Evolutionary conservation across 495 filamentous ascomycete species (phyloP).

Genomic region (Cercophora samala): DNA sequence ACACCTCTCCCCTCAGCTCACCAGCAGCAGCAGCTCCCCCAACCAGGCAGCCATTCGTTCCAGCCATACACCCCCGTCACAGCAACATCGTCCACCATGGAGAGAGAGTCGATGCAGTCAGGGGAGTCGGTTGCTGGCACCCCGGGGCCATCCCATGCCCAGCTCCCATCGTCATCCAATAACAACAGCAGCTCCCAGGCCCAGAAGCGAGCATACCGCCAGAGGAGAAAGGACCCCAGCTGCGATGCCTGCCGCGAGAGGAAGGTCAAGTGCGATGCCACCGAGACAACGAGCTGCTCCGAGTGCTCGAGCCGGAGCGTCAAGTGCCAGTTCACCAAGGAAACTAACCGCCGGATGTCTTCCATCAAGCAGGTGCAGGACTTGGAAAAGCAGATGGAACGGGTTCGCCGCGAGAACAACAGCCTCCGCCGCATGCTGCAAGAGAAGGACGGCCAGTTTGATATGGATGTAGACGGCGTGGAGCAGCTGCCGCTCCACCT

Average conservation of each 20-base stretch:
- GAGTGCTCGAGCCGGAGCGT: conserved; percentile 94
- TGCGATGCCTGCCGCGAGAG: conserved; percentile 96
- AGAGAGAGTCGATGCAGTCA: conserved; percentile 52
- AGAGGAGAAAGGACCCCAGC: conserved; percentile 92
- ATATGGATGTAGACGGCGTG: conserved; percentile 60
- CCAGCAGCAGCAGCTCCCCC: conserved; percentile 25
- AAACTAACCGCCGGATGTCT: conserved; percentile 97
- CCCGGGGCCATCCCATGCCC: conserved; percentile 45
- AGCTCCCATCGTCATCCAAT: conserved; percentile 34
- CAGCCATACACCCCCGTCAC: conserved; percentile 49
- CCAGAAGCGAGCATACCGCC: conserved; percentile 92
- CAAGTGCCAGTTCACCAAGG: conserved; percentile 98
- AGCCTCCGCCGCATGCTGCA: conserved; percentile 61
- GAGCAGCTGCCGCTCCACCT: conserved; percentile 61
- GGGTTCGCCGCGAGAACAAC: conserved; percentile 67
- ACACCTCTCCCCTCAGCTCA: conserved; percentile 38
- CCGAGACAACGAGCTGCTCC: conserved; percentile 90
- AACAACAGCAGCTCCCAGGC: conserved; percentile 42
- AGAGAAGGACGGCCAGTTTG: conserved; percentile 43
- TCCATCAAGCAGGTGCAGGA: conserved; percentile 99
- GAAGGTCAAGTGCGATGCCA: conserved; percentile 99
- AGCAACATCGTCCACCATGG: conserved; percentile 45
- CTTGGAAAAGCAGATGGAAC: conserved; percentile 83
- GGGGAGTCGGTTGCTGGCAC: conserved; percentile 51
- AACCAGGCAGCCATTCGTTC: conserved; percentile 24